Evolutionary conservation across 305 asterid species (phyloP), one percentile per base, ranked within the genome.

Genomic region (Plantago rigida): DNA sequence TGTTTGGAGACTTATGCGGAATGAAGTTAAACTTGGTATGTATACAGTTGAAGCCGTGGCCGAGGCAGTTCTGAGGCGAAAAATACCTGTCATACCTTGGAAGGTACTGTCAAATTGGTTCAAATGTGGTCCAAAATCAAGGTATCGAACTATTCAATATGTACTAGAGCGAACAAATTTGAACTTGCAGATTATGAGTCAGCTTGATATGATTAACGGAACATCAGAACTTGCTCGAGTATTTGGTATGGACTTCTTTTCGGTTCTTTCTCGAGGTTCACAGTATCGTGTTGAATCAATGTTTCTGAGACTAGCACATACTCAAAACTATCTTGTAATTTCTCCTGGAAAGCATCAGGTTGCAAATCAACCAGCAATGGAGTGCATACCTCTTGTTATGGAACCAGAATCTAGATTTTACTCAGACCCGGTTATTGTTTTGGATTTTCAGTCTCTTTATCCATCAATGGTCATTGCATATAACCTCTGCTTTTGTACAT

Each of bases 211-310:
- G 91, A 75, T 92, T 69, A 92, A 92, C 74, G 78, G 99, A 70
- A 89, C 99, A 70, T 89, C 99, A 68, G 99, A 89, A 82, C 99
- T 92, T 69, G 99, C 99, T 67, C 89, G 99, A 57, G 90, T 92
- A 34, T 92, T 92, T 69, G 99, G 99, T 47, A 92, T 92, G 28
- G 99, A 92, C 75, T 92, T 92, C 56, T 92, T 92, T 69, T 88
- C 99, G 41, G 99, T 92, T 66, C 84, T 89, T 47, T 92, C 99
- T 28, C 82, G 99, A 63, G 97, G 99, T 70, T 92, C 99, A 39
- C 97, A 86, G 78, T 92, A 86, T 79, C 95, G 99, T 52, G 99
- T 92, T 45, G 97, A 92, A 78, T 92, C 97, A 47, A 92, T 92
- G 99, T 76, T 89, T 66, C 78, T 92, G 62, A 82, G 99, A 65